These are phyloP conservation scores for Knoxia roxburghii DNA, from an alignment of 257 asterid species.

Conservation along the genomic window DNA sequence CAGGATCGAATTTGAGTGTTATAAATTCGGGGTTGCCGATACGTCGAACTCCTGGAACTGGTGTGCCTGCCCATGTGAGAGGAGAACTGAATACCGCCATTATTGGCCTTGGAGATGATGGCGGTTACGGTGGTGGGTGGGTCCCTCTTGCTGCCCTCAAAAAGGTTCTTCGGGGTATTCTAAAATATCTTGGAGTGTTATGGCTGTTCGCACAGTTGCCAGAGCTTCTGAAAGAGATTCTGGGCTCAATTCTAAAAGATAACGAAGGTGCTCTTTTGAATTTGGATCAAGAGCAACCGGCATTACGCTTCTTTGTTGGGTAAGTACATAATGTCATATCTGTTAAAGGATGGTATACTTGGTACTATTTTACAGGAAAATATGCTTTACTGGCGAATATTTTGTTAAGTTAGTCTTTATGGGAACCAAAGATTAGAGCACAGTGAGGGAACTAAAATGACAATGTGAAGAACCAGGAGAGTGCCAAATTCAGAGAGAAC, in stretches of 20 bases:
- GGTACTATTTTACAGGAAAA: background rate
- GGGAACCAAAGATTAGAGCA: background rate
- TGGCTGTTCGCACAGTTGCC: constrained; percentile 99
- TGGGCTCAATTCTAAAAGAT: constrained; percentile 95
- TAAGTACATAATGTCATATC: constrained; percentile 30
- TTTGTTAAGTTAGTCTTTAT: too few relatives aligned
- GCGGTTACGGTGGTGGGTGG: constrained; percentile 99
- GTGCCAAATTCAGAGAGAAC: too few relatives aligned
- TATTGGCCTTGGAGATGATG: constrained; percentile 99
- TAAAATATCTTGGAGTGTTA: constrained; percentile 94
- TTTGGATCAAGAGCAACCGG: constrained; percentile 99
- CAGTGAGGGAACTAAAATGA: background rate
- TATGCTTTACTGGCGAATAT: too few relatives aligned
- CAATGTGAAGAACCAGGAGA: background rate
- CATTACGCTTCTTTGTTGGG: constrained; percentile 99
- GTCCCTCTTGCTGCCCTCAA: constrained; percentile 96
- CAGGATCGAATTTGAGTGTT: constrained; percentile 49
- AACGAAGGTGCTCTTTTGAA: constrained; percentile 93
- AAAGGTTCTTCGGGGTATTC: constrained; percentile 94
- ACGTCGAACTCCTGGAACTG: constrained; percentile 79
- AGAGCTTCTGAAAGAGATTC: constrained; percentile 89
- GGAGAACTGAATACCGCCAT: constrained; percentile 98
- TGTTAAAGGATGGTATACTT: background rate
- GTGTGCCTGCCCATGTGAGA: constrained; percentile 91
- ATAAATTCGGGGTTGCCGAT: constrained; percentile 46